phyloP scores from a whole-genome alignment of 2,329 filamentous ascomycete genomes.

The Paraphoma chrysanthemicola region DNA sequence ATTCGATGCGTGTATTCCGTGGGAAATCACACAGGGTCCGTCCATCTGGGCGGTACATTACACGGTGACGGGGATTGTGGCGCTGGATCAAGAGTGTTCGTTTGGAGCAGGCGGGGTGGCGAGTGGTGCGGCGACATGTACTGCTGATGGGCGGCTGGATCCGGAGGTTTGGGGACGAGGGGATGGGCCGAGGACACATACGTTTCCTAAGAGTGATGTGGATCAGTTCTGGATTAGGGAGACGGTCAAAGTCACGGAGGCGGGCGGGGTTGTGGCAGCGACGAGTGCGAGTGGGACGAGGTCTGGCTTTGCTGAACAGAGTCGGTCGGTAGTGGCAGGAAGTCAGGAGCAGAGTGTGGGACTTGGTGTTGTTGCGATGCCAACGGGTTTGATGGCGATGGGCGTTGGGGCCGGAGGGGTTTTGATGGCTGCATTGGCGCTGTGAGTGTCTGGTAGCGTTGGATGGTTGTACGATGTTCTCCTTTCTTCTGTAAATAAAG shows the following conservation, averaged over 20 bases:
- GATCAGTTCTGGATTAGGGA: slow-evolving; percentile 12
- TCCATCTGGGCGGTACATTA: slow-evolving; percentile 16
- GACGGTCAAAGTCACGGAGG: slow-evolving; percentile 9
- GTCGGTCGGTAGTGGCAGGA: not conserved
- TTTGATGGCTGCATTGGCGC: slow-evolving; percentile 9
- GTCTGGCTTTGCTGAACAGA: not conserved
- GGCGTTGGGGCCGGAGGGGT: slow-evolving; percentile 12
- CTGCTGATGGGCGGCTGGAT: slow-evolving; percentile 9
- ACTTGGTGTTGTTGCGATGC: slow-evolving; percentile 8
- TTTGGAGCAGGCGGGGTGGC: slow-evolving; percentile 11
- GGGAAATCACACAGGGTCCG: slow-evolving; percentile 17
- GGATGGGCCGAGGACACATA: slow-evolving; percentile 7
- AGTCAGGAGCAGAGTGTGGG: slow-evolving; percentile 6
- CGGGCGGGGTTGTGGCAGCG: slow-evolving; percentile 1
- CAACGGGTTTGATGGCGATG: slow-evolving; percentile 10
- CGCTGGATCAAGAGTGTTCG: slow-evolving; percentile 10
- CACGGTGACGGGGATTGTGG: slow-evolving; percentile 1
- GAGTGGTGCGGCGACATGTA: slow-evolving; percentile 14
- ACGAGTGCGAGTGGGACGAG: not conserved
- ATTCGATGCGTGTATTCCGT: slow-evolving; percentile 13
- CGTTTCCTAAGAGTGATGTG: slow-evolving; percentile 10
- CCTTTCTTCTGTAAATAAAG: not conserved
- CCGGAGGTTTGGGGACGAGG: slow-evolving; percentile 11
- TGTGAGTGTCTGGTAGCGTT: not conserved
- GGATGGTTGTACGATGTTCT: not conserved